Conservation (phyloP, 768 basidiomycete species). For the Russula compacta region DNA sequence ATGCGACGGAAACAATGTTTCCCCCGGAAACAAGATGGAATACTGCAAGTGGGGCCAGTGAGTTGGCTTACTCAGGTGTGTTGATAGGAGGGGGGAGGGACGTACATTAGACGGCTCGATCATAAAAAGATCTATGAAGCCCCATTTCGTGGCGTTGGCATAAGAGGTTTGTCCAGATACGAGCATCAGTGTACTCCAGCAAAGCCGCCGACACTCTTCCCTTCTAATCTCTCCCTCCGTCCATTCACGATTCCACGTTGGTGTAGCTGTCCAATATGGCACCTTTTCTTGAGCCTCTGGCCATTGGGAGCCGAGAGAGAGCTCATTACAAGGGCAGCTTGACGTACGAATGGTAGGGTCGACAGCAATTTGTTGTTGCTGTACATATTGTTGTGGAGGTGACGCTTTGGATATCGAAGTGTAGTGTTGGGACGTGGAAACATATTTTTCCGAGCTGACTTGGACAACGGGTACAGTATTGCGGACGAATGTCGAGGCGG, state of each 20-base stretch:
- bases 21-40: conserved; percentile 68
- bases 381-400: background rate
- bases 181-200: conserved; percentile 62
- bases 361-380: background rate
- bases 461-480: conserved; percentile 5
- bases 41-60: conserved; percentile 35
- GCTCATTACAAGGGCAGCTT: conserved; percentile 36
- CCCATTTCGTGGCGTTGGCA: conserved; percentile 35
- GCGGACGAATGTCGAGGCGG: conserved; percentile 11
- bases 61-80: background rate
- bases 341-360: background rate
- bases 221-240: conserved; percentile 55
- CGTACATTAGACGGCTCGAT: conserved; percentile 59
- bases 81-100: conserved; percentile 2
- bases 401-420: background rate
- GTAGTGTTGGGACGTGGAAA: background rate
- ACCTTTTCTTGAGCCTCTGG: conserved; percentile 41
- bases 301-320: conserved; percentile 47
- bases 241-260: conserved; percentile 53
- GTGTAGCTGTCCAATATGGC: conserved; percentile 55
- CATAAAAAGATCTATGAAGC: conserved; percentile 41
- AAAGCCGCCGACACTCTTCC: conserved; percentile 63
- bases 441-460: background rate
- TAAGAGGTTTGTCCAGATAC: conserved; percentile 58
- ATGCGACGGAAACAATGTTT: conserved; percentile 37